These are phyloP conservation scores for Canavalia gladiata DNA, from an alignment of 306 rosid genomes.

Conservation along the genomic window DNA sequence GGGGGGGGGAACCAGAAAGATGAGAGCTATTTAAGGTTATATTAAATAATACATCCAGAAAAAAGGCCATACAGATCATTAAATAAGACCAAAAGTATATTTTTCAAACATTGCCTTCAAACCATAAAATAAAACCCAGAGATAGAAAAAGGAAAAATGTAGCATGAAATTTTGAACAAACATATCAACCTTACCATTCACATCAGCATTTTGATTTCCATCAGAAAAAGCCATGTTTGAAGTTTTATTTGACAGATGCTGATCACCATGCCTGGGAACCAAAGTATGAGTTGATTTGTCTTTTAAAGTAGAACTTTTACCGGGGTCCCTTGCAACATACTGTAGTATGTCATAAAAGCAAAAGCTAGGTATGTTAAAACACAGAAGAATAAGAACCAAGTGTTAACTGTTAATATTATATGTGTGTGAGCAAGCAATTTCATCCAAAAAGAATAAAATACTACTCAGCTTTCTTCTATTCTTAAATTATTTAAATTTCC, in stretches of 20 bases:
- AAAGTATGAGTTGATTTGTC: slow-evolving; percentile 62
- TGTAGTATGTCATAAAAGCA: slow-evolving; percentile 57
- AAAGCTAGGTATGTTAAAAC: slow-evolving; percentile 28
- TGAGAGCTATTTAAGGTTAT: slow-evolving; percentile 9
- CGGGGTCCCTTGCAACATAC: slow-evolving; percentile 73
- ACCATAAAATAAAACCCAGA: slow-evolving; percentile 19
- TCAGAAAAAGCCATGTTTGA: slow-evolving; percentile 54
- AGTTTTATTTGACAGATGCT: slow-evolving; percentile 59
- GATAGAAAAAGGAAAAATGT: not conserved
- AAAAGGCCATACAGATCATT: not conserved
- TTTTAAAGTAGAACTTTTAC: slow-evolving; percentile 53
- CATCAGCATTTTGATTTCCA: slow-evolving; percentile 60
- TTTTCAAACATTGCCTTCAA: not conserved
- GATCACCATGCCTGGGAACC: slow-evolving; percentile 62
- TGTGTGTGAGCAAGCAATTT: not conserved
- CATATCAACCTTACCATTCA: slow-evolving; percentile 63
- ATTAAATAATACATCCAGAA: not conserved
- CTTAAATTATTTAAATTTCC: not conserved
- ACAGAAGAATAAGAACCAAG: slow-evolving; percentile 5
- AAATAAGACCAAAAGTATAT: not conserved
- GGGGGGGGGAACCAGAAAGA: not conserved
- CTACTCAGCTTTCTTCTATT: slow-evolving; percentile 3
- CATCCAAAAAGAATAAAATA: slow-evolving; percentile 25
- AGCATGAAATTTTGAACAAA: slow-evolving; percentile 39
- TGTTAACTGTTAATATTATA: not conserved